Conservation (phyloP, 352 stramenopile genomes). For the Pythium rishiriense region DNA sequence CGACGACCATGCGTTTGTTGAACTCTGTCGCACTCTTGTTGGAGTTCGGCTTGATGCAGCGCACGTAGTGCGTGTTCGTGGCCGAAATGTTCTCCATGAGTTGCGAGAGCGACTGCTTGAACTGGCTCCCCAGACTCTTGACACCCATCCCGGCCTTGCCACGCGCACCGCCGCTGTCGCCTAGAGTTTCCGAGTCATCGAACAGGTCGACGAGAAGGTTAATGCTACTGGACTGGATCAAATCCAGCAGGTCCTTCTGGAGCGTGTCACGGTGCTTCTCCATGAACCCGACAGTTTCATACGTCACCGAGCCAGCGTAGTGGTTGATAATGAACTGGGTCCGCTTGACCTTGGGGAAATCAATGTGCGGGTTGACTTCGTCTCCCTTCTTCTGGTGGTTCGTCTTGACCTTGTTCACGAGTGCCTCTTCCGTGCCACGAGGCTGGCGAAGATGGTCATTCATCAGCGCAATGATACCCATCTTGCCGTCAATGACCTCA, state of each 20-base stretch:
- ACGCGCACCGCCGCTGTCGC: conserved; percentile 37
- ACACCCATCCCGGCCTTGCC: conserved; percentile 46
- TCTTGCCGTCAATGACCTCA: conserved; percentile 94
- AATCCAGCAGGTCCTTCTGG: conserved; percentile 93
- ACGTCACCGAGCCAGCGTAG: conserved; percentile 94
- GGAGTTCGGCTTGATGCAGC: conserved; percentile 89
- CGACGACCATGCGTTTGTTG: conserved; percentile 90
- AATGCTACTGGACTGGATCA: conserved; percentile 78
- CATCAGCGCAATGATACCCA: conserved; percentile 88
- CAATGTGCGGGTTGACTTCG: conserved; percentile 73
- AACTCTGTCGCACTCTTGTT: conserved; percentile 88
- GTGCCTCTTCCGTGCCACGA: conserved; percentile 81
- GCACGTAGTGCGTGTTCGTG: conserved; percentile 88
- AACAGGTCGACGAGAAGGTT: conserved; percentile 75
- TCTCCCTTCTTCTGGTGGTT: conserved; percentile 79
- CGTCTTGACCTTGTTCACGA: conserved; percentile 88
- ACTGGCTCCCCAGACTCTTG: conserved; percentile 84
- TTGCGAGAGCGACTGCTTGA: conserved; percentile 79
- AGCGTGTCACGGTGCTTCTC: conserved; percentile 96
- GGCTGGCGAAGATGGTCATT: conserved; percentile 87
- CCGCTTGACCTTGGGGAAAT: conserved; percentile 87
- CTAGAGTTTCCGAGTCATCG: conserved; percentile 50
- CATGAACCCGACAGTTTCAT: conserved; percentile 94
- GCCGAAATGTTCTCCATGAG: conserved; percentile 87
- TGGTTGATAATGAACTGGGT: conserved; percentile 96